Percentiles rank a stretch among this genome's conserved stretches.
These are phyloP conservation scores for Skeletonema costatum DNA, from an alignment of 108 stramenopile genomes.

Conservation along the genomic window DNA sequence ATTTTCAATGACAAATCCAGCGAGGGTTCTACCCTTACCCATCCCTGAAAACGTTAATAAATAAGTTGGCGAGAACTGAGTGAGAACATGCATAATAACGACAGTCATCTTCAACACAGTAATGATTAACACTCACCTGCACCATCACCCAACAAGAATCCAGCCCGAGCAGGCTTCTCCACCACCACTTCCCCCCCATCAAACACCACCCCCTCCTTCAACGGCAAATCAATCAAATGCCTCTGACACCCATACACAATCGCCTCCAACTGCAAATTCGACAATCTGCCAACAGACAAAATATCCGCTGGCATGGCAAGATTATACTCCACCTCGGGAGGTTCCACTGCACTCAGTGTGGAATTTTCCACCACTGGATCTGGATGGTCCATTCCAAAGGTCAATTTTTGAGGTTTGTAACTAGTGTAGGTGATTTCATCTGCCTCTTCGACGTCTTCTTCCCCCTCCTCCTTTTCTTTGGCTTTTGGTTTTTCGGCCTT, in stretches of 20 bases:
- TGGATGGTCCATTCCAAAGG: slow-evolving; percentile 30
- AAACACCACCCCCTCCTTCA: background rate
- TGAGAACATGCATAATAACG: background rate
- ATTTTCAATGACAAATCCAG: slow-evolving; percentile 46
- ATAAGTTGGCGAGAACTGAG: background rate
- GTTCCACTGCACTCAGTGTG: slow-evolving; percentile 28
- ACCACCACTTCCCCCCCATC: background rate
- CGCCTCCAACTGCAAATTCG: slow-evolving; percentile 44
- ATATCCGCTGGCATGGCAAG: slow-evolving; percentile 37
- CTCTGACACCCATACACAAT: slow-evolving; percentile 45
- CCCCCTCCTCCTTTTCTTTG: slow-evolving; percentile 13
- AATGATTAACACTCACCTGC: slow-evolving; percentile 8
- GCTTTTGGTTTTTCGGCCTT: background rate
- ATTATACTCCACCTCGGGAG: slow-evolving; percentile 40
- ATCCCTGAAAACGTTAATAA: slow-evolving; percentile 22
- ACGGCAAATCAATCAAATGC: slow-evolving; percentile 21
- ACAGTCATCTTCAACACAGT: background rate
- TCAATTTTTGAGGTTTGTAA: slow-evolving; percentile 22
- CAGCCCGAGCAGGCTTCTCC: slow-evolving; percentile 15
- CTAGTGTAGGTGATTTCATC: slow-evolving; percentile 38
- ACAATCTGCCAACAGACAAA: slow-evolving; percentile 20
- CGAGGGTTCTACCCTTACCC: slow-evolving; percentile 56
- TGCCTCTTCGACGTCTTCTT: slow-evolving; percentile 21
- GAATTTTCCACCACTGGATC: slow-evolving; percentile 40
- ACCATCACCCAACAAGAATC: slow-evolving; percentile 67